Evolutionary conservation across 2,329 filamentous ascomycete species (phyloP).

Genomic region (Verticillium alfalfae): DNA sequence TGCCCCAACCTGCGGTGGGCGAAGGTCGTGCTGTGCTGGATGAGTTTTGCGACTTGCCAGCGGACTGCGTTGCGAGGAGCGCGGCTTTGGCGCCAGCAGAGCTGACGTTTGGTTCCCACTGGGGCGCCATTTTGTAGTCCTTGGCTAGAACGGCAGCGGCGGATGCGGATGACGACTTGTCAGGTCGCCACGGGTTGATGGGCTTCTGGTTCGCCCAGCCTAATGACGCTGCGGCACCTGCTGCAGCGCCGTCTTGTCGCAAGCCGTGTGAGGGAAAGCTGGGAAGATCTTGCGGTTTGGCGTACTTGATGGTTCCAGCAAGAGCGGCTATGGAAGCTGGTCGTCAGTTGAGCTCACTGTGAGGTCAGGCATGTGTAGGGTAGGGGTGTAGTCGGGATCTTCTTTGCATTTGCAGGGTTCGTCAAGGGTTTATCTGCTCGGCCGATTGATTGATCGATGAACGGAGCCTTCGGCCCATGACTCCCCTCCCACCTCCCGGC

Average conservation of each 20-base stretch:
- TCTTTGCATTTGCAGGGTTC: background rate
- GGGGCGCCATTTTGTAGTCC: constrained; percentile 36
- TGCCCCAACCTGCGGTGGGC: constrained; percentile 41
- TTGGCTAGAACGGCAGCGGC: constrained; percentile 37
- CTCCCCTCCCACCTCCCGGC: background rate
- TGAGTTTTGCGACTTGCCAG: constrained; percentile 26
- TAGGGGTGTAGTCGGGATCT: background rate
- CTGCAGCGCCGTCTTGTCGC: constrained; percentile 51
- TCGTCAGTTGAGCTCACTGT: background rate
- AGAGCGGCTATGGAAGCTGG: constrained; percentile 5
- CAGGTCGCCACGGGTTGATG: constrained; percentile 61
- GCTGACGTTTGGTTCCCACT: constrained; percentile 56
- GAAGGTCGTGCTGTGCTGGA: background rate
- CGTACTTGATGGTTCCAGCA: constrained; percentile 58
- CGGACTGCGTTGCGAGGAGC: constrained; percentile 45
- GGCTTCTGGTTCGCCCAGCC: constrained; percentile 67
- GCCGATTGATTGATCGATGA: background rate
- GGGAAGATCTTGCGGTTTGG: constrained; percentile 66
- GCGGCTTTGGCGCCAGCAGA: constrained; percentile 70
- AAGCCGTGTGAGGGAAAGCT: constrained; percentile 67
- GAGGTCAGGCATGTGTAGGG: background rate
- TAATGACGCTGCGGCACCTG: constrained; percentile 67
- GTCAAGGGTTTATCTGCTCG: background rate
- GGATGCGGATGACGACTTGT: constrained; percentile 46
- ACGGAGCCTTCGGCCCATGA: constrained; percentile 1